A percentile compares a stretch with the other conserved stretches of the same genome.
Conservation (phyloP, 2,329 filamentous ascomycete genomes). For the Aspergillus novoparasiticus region DNA sequence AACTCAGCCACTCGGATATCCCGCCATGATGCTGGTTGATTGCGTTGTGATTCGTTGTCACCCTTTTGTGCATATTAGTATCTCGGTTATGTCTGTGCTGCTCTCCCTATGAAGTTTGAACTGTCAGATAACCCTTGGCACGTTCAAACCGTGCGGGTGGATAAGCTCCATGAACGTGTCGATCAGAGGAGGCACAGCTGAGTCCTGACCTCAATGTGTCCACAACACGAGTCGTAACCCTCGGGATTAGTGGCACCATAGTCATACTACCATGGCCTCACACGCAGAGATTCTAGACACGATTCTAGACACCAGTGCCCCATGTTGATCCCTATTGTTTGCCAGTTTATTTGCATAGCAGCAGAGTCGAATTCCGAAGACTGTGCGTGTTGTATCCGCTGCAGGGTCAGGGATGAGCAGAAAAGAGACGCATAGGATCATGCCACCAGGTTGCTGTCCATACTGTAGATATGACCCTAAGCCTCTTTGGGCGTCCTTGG, state of each 20-base stretch:
- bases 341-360: background rate
- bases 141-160: background rate
- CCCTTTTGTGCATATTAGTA: background rate
- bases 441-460: background rate
- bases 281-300: background rate
- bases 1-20: constrained; percentile 3
- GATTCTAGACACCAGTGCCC: background rate
- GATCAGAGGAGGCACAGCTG: background rate
- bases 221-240: background rate
- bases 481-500: background rate
- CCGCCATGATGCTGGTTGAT: background rate
- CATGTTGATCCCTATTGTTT: background rate
- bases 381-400: background rate
- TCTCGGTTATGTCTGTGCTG: constrained; percentile 3
- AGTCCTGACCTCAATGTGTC: background rate
- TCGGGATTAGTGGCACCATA: background rate
- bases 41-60: background rate
- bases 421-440: background rate
- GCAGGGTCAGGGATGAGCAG: background rate
- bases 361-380: background rate
- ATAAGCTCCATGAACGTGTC: background rate
- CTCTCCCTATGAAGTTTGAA: background rate
- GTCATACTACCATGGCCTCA: background rate
- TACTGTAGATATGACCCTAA: background rate
- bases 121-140: background rate